A percentile compares a stretch with the other conserved stretches of the same genome.
Evolutionary conservation across 148 eudicot species (phyloP).

Genomic region (Rheum nobile): DNA sequence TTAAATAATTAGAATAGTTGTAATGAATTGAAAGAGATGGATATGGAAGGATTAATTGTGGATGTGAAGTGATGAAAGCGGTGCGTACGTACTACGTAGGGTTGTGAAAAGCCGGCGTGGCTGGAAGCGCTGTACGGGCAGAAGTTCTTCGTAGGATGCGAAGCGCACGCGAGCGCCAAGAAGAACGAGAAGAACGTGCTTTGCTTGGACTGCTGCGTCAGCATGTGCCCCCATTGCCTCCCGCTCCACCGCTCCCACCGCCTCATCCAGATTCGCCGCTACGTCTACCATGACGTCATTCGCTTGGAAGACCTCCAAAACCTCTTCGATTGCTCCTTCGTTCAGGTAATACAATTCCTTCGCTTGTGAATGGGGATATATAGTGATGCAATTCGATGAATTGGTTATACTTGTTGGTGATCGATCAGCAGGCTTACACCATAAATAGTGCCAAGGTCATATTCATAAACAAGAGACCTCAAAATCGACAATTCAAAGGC

Average conservation of each 20-base stretch:
- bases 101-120: slow-evolving; percentile 82
- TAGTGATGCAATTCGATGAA: neutral
- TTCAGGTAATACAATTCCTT: slow-evolving; percentile 50
- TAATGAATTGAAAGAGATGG: too few relatives aligned
- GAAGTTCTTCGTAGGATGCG: slow-evolving; percentile 63
- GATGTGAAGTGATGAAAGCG: neutral
- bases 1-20: neutral
- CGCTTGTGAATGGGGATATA: too few relatives aligned
- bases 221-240: slow-evolving; percentile 89
- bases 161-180: slow-evolving; percentile 66
- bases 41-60: neutral
- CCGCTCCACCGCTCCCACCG: slow-evolving; percentile 68
- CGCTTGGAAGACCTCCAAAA: slow-evolving; percentile 86
- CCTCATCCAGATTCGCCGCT: slow-evolving; percentile 83
- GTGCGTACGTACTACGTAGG: slow-evolving; percentile 16
- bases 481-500: slow-evolving; percentile 90
- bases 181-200: slow-evolving; percentile 90
- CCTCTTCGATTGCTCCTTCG: slow-evolving; percentile 77
- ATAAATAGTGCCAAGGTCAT: slow-evolving; percentile 86
- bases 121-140: slow-evolving; percentile 67
- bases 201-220: slow-evolving; percentile 84
- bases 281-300: slow-evolving; percentile 86
- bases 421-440: slow-evolving; percentile 60
- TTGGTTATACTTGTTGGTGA: neutral
- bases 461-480: slow-evolving; percentile 94